A percentile compares a stretch with the other conserved stretches of the same genome.
Conservation (phyloP, 2,329 filamentous ascomycete genomes). For the Neofusicoccum cordaticola region DNA sequence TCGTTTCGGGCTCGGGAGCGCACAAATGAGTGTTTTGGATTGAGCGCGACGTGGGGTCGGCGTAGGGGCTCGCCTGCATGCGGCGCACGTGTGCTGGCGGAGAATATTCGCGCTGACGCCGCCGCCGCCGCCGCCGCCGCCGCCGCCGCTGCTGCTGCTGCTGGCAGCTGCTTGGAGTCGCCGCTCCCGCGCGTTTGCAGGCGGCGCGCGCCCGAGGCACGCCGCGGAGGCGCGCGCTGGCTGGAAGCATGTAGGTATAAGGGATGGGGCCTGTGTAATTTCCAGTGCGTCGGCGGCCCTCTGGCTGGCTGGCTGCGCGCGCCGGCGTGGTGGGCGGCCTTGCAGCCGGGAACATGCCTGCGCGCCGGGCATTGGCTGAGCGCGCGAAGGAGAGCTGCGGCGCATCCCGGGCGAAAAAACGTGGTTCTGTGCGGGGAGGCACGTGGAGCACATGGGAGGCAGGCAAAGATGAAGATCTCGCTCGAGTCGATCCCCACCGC, state of each 20-base stretch:
- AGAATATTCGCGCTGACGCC: not conserved
- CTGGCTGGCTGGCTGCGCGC: constrained; percentile 3
- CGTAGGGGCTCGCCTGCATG: not conserved
- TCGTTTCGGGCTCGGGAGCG: constrained; percentile 8
- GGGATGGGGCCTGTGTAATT: constrained; percentile 14
- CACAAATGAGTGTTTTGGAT: constrained; percentile 8
- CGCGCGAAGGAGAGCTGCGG: not conserved
- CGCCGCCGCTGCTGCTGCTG: no score
- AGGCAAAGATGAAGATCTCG: constrained; percentile 17
- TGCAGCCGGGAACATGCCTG: constrained; percentile 15
- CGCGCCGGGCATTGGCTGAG: constrained; percentile 5
- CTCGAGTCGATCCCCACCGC: constrained; percentile 15
- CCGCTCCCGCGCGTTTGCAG: not conserved
- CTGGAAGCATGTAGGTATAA: constrained; percentile 1
- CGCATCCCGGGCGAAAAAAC: constrained; percentile 16
- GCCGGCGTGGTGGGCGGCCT: constrained; percentile 7
- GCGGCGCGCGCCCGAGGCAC: not conserved
- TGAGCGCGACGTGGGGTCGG: constrained; percentile 9
- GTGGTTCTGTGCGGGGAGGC: constrained; percentile 16
- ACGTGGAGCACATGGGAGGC: constrained; percentile 14
- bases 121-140: no score
- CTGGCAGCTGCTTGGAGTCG: not conserved
- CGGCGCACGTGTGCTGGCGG: not conserved
- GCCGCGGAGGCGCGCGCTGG: not conserved
- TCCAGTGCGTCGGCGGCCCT: not conserved